phyloP scores from a whole-genome alignment of 129 eudicot genomes.

The Tagetes patula region DNA sequence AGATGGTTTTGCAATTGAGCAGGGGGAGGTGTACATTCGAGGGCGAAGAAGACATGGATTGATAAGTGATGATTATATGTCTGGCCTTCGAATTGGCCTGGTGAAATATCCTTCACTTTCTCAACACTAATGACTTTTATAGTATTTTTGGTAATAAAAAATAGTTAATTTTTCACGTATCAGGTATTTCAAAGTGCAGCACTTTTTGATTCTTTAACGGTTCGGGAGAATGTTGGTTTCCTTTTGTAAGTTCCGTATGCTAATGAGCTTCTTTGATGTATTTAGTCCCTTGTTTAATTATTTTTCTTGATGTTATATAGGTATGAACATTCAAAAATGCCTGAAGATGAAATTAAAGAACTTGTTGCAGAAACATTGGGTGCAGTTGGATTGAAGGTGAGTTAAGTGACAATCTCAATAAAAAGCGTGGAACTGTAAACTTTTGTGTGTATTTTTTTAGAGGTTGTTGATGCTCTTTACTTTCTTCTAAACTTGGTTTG shows the following conservation, averaged over 20 bases:
- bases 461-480: not conserved
- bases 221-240: conserved; percentile 86
- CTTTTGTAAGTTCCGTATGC: conserved; percentile 56
- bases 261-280: conserved; percentile 8
- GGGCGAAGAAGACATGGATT: conserved; percentile 65
- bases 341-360: conserved; percentile 66
- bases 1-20: conserved; percentile 25
- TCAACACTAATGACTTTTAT: not conserved
- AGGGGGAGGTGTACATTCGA: conserved; percentile 76
- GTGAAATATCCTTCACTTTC: conserved; percentile 33
- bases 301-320: conserved; percentile 29
- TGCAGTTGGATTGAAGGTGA: conserved; percentile 93
- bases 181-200: conserved; percentile 90
- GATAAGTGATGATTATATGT: conserved; percentile 75
- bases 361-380: conserved; percentile 90
- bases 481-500: conserved; percentile 23
- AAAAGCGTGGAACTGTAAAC: not conserved
- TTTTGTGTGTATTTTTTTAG: not conserved
- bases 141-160: not conserved
- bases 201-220: conserved; percentile 80
- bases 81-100: conserved; percentile 83
- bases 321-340: conserved; percentile 82
- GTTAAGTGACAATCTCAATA: not conserved
- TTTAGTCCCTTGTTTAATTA: not conserved
- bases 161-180: not conserved